These are phyloP conservation scores for Tillandsia fasciculata DNA, from an alignment of 176 grass and related monocot genomes.

Conservation along the genomic window DNA sequence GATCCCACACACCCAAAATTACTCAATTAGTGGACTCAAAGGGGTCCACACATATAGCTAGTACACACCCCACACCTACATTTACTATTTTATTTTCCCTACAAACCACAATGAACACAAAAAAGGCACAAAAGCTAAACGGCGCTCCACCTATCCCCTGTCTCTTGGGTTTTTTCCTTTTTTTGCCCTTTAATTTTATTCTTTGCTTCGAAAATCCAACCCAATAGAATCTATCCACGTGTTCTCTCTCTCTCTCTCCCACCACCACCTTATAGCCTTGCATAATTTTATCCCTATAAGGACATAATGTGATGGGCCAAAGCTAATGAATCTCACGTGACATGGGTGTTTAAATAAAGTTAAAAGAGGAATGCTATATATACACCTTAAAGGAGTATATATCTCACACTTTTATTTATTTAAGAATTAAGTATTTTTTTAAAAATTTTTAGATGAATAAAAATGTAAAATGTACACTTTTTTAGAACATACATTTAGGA, in stretches of 20 bases:
- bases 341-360: neutral
- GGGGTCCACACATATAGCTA: too few species aligned
- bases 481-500: too few species aligned
- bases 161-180: neutral
- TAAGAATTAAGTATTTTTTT: too few species aligned
- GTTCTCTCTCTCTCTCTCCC: neutral
- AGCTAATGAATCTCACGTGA: neutral
- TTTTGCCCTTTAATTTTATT: neutral
- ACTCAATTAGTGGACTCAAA: too few species aligned
- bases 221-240: neutral
- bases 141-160: neutral
- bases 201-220: neutral
- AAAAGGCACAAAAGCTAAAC: neutral
- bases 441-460: too few species aligned
- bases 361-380: too few species aligned
- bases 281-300: neutral
- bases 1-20: too few species aligned
- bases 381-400: too few species aligned
- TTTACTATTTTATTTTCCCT: neutral
- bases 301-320: neutral
- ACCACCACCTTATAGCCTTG: neutral
- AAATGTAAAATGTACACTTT: too few species aligned
- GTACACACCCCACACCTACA: too few species aligned
- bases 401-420: too few species aligned
- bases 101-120: neutral